Percentiles rank a stretch among this genome's conserved stretches.
These are phyloP conservation scores for Phialemonium atrogriseum DNA, from an alignment of 2,329 filamentous ascomycete species.

Conservation along the genomic window DNA sequence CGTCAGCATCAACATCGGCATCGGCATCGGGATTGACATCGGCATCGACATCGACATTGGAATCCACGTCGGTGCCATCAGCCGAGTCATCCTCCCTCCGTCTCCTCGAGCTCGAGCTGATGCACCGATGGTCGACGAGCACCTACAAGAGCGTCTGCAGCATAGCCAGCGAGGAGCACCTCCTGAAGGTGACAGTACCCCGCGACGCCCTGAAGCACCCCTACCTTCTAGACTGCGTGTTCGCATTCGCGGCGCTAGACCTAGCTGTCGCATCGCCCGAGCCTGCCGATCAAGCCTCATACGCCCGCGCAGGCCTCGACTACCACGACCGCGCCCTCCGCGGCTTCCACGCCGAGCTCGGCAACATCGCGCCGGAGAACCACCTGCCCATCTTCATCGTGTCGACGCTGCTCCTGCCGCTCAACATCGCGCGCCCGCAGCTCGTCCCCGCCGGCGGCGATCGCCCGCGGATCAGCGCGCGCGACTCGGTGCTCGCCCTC, in stretches of 20 bases:
- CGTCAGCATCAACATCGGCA: no score
- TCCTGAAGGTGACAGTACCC: constrained; percentile 24
- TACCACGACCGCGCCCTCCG: constrained; percentile 5
- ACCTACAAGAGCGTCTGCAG: constrained; percentile 31
- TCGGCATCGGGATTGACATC: no score
- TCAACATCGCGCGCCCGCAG: constrained; percentile 6
- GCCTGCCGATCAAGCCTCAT: neutral
- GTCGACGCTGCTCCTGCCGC: constrained; percentile 4
- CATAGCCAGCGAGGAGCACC: constrained; percentile 25
- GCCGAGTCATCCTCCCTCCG: constrained; percentile 13
- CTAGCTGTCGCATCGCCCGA: constrained; percentile 13
- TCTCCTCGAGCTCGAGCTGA: constrained; percentile 37
- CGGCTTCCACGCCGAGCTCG: constrained; percentile 13
- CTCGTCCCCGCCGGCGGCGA: neutral
- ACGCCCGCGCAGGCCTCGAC: constrained; percentile 5
- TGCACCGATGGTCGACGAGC: constrained; percentile 40
- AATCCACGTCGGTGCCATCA: no score
- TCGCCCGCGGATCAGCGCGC: neutral
- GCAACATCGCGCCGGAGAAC: constrained; percentile 15
- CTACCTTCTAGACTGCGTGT: constrained; percentile 29
- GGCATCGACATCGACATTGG: no score
- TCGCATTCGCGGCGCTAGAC: constrained; percentile 25
- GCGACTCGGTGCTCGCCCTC: constrained; percentile 4
- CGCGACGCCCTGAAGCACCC: constrained; percentile 26
- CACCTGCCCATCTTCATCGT: constrained; percentile 12